These are phyloP conservation scores for Suillus bovinus DNA, from an alignment of 768 basidiomycete species.

Conservation along the genomic window DNA sequence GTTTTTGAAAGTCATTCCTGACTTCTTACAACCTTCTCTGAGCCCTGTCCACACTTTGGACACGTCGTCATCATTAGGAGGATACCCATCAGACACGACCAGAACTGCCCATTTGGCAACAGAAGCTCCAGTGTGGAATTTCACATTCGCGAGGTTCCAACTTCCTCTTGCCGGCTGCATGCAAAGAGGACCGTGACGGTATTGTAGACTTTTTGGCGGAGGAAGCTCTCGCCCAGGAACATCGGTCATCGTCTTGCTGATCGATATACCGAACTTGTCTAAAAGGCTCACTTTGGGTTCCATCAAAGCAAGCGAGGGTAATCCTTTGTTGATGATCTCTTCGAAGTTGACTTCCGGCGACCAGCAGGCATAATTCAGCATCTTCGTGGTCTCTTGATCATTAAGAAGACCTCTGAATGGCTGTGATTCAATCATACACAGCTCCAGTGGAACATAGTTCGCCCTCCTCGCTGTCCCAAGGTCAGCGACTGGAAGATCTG, in stretches of 20 bases:
- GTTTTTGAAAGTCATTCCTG: background rate
- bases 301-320: constrained; percentile 23
- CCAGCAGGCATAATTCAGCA: constrained; percentile 34
- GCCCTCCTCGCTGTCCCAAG: background rate
- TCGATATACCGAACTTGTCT: background rate
- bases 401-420: constrained; percentile 61
- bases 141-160: background rate
- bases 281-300: background rate
- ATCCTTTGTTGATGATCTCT: constrained; percentile 31
- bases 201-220: background rate
- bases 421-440: constrained; percentile 34
- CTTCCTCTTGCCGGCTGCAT: background rate
- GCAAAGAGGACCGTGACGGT: background rate
- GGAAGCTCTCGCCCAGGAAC: background rate
- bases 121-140: background rate
- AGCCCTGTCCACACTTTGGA: background rate
- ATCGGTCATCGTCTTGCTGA: background rate
- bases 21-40: background rate
- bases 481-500: background rate
- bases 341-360: background rate
- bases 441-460: background rate
- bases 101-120: background rate
- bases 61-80: background rate
- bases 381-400: constrained; percentile 61
- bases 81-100: background rate